Evolutionary conservation across 2,329 filamentous ascomycete species (phyloP), one percentile per base, ranked within the genome.

Genomic region (Aschersonia sp.): DNA sequence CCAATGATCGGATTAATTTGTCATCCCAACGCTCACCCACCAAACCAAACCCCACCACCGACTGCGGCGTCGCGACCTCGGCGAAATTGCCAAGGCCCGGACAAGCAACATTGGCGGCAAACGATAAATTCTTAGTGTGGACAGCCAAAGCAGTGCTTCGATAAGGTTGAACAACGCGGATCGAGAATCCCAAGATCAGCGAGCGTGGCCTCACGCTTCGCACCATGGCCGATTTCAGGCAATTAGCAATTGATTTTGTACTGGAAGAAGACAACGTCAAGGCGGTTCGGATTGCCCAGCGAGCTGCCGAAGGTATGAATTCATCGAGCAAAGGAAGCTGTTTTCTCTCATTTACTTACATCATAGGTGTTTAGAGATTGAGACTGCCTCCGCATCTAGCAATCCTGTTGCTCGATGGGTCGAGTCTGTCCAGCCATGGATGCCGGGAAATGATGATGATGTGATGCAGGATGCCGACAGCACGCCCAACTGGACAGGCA

Each of bases 361-460:
- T 32, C 7, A 4, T 48, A 58, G 40, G 59, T 49, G 8, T 2
- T 5, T 29, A 73, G 71, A 67, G 50, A 72, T 76, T 29, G 62
- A 73, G 56, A 60, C 58, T 47, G 63, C 69, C 6, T 53, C 66
- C 0, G 60, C 68, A 41, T 67, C 60, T 52, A 66, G 69, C 44
- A 65, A 70, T 44, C 65, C 69, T 4, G 65, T 77, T 42, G 71
- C 70, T 12, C 69, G 72, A 55, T 77, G 73, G 73, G 73, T 75
- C 31, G 69, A 73, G 43, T 72, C 73, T 37, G 71, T 77, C 48
- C 68, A 73, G 53, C 67, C 66, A 47, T 77, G 74, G 74, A 73
- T 77, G 64, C 69, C 68, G 12, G 64, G 62, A 6, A 63, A 59
- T 47, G 60, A 60, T 44, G 66, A 65, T 39, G 61, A 60, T 8